A percentile compares a stretch with the other conserved stretches of the same genome.
phyloP scores from a whole-genome alignment of 345 rosid species.

The Angophora floribunda region DNA sequence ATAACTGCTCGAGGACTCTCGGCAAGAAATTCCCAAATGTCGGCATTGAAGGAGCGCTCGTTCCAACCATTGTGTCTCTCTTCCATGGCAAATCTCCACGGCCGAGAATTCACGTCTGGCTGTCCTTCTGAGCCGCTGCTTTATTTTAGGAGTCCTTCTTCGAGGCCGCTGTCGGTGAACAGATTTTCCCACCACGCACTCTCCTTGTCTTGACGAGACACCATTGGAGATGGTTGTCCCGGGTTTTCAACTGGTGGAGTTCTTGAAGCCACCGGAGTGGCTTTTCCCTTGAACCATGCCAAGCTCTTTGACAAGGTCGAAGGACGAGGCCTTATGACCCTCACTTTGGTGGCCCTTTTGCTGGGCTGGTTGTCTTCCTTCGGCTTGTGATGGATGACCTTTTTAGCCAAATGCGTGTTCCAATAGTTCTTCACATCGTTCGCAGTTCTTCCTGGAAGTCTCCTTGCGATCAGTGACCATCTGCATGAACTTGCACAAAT shows the following conservation, averaged over 20 bases:
- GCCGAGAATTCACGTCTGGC: not conserved
- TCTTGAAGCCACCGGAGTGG: not conserved
- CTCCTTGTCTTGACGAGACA: not conserved
- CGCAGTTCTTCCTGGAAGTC: conserved; percentile 21
- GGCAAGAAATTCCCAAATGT: not conserved
- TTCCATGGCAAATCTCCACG: not conserved
- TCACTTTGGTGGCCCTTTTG: not conserved
- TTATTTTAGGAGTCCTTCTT: not conserved
- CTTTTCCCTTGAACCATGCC: not conserved
- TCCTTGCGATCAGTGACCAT: conserved; percentile 22
- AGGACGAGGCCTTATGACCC: not conserved
- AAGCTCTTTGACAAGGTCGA: not conserved
- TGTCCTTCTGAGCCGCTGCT: not conserved
- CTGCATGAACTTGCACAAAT: not conserved
- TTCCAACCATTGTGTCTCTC: not conserved
- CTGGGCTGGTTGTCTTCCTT: not conserved
- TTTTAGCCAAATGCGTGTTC: conserved; percentile 1
- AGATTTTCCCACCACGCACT: not conserved
- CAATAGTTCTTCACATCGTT: conserved; percentile 20
- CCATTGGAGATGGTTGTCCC: not conserved
- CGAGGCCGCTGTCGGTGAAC: not conserved
- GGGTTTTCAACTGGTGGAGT: not conserved
- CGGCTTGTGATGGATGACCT: not conserved
- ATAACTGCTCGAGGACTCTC: not conserved
- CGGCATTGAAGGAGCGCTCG: not conserved